Evolutionary conservation across 1,139 yeast genomes (phyloP).

Genomic region (Geotrichum reessii): DNA sequence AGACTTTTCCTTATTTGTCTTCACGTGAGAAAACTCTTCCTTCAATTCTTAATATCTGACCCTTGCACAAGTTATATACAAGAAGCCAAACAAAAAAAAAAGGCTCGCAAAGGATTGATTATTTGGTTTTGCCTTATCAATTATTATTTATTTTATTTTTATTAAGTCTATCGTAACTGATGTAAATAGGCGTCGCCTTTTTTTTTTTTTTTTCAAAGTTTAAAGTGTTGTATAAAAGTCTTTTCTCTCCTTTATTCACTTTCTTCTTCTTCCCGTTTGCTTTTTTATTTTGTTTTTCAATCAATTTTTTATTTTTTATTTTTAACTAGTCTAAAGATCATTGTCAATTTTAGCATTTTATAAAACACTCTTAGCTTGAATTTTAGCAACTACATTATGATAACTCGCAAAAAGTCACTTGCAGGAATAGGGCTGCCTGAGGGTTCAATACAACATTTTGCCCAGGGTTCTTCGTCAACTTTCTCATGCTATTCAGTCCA

Average conservation of each 20-base stretch:
- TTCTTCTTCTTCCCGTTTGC: not conserved
- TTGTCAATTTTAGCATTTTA: not conserved
- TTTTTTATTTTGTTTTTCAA: too few species aligned
- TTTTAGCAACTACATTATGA: not conserved
- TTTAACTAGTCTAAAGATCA: not conserved
- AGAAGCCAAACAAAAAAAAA: not conserved
- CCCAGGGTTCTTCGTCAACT: constrained; percentile 10
- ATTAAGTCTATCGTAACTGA: not conserved
- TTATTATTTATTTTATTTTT: not conserved
- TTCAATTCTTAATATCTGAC: not conserved
- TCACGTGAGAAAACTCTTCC: too few species aligned
- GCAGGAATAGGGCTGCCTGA: constrained; percentile 12
- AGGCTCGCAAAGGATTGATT: too few species aligned
- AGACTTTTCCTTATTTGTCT: too few species aligned
- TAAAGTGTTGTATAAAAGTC: not conserved
- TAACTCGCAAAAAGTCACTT: constrained; percentile 11
- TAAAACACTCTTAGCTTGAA: not conserved
- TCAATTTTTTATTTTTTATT: not conserved
- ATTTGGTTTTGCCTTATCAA: not conserved
- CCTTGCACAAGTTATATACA: not conserved
- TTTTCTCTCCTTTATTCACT: not conserved
- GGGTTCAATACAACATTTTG: constrained; percentile 16
- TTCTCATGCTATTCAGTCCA: constrained; percentile 1
- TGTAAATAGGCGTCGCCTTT: not conserved
- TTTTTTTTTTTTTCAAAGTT: not conserved